Conservation (phyloP, 495 filamentous ascomycete species). For the Trypethelium eluteriae region DNA sequence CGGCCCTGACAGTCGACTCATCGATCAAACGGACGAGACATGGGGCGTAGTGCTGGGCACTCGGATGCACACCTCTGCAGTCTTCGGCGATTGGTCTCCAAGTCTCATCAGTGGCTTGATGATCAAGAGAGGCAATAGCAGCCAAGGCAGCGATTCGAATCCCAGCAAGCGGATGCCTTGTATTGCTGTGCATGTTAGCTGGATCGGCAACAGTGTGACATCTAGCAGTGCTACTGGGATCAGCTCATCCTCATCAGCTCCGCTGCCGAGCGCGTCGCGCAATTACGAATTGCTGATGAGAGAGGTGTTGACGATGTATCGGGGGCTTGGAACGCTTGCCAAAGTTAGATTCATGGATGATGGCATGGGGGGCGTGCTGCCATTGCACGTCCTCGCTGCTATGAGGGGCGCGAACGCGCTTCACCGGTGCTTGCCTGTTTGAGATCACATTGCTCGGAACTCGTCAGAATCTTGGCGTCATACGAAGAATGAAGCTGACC, state of each 20-base stretch:
- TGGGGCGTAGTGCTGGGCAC: constrained; percentile 71
- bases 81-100: constrained; percentile 55
- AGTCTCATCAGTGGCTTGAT: constrained; percentile 66
- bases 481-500: too few species aligned
- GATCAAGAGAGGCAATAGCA: constrained; percentile 59
- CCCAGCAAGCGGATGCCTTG: constrained; percentile 7
- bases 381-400: constrained; percentile 82
- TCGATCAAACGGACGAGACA: constrained; percentile 71
- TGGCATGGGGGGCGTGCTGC: constrained; percentile 55
- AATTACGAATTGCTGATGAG: constrained; percentile 55
- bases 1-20: constrained; percentile 65
- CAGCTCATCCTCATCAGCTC: constrained; percentile 28
- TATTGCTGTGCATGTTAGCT: constrained; percentile 36
- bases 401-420: constrained; percentile 56
- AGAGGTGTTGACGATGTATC: constrained; percentile 68
- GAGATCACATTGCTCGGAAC: not conserved
- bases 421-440: constrained; percentile 29
- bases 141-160: constrained; percentile 16
- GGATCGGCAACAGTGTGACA: constrained; percentile 33
- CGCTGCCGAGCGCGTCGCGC: constrained; percentile 42
- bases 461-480: too few species aligned
- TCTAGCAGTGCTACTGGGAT: constrained; percentile 14
- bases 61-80: constrained; percentile 59
- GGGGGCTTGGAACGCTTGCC: constrained; percentile 66
- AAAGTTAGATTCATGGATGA: constrained; percentile 59